A percentile compares a stretch with the other conserved stretches of the same genome.
These are phyloP conservation scores for Xylaria nigripes DNA, from an alignment of 495 filamentous ascomycete genomes.

Conservation along the genomic window DNA sequence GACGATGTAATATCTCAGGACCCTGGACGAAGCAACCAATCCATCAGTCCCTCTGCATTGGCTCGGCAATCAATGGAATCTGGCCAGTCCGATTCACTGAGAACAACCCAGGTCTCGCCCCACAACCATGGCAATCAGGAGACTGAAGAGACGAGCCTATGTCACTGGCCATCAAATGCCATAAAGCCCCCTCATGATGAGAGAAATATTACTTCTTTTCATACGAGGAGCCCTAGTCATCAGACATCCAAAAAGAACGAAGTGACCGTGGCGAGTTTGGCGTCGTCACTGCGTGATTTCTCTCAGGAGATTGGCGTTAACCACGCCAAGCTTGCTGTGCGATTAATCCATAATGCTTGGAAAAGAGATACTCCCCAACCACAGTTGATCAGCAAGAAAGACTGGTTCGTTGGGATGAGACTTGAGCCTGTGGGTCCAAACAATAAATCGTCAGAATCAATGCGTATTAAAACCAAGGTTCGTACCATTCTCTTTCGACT, in stretches of 20 bases:
- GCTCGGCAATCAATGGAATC: conserved; percentile 10
- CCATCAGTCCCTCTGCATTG: conserved; percentile 2
- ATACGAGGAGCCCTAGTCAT: conserved; percentile 20
- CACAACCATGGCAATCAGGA: background rate
- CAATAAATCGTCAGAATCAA: conserved; percentile 20
- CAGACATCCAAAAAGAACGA: conserved; percentile 30
- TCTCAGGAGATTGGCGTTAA: conserved; percentile 27
- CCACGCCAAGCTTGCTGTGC: conserved; percentile 30
- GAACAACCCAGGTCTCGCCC: background rate
- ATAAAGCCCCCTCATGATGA: background rate
- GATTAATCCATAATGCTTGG: conserved; percentile 32
- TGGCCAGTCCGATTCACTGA: conserved; percentile 6
- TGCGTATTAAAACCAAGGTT: conserved; percentile 36
- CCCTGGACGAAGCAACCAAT: conserved; percentile 9
- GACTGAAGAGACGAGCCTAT: background rate
- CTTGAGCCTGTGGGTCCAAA: conserved; percentile 14
- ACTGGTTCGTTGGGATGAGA: conserved; percentile 35
- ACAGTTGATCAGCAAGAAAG: conserved; percentile 29
- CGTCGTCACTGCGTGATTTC: conserved; percentile 20
- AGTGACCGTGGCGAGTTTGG: conserved; percentile 32
- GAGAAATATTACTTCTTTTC: background rate
- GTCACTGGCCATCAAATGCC: background rate
- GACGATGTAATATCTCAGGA: background rate
- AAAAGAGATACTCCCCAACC: conserved; percentile 28
- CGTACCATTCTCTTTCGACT: background rate